phyloP scores from a whole-genome alignment of 345 rosid species.

The Trapa bicornis region DNA sequence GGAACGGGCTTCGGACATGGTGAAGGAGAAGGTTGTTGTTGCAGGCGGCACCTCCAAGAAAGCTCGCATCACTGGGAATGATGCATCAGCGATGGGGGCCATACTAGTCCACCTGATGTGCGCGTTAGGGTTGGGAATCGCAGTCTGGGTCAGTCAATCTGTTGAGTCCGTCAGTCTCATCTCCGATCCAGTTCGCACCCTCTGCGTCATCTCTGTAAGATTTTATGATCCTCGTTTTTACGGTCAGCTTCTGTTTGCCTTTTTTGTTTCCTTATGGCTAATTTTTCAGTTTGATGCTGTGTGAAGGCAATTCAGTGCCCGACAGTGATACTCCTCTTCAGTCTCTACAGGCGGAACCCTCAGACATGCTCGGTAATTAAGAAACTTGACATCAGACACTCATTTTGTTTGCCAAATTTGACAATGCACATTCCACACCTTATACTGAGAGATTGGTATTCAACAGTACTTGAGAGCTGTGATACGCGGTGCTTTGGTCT shows the following conservation, averaged over 20 bases:
- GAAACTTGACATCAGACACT: not conserved
- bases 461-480: constrained; percentile 60
- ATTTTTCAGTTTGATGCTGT: constrained; percentile 1
- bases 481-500: constrained; percentile 45
- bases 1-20: constrained; percentile 1
- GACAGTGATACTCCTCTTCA: constrained; percentile 38
- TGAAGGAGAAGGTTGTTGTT: constrained; percentile 5
- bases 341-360: constrained; percentile 40
- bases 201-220: constrained; percentile 47
- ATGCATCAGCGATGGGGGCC: constrained; percentile 17
- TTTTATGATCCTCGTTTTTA: not conserved
- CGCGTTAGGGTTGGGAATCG: constrained; percentile 30
- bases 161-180: constrained; percentile 38
- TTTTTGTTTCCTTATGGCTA: not conserved
- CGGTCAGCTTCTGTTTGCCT: not conserved
- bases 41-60: not conserved
- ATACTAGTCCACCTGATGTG: constrained; percentile 26
- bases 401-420: not conserved
- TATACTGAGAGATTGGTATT: not conserved
- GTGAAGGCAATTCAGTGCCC: constrained; percentile 38
- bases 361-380: constrained; percentile 46
- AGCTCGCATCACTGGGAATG: not conserved
- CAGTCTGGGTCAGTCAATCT: constrained; percentile 36
- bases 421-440: not conserved
- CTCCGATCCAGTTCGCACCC: constrained; percentile 49